Evolutionary conservation across 106 monocot species (phyloP).

Genomic region (Dactylorhiza incarnata): DNA sequence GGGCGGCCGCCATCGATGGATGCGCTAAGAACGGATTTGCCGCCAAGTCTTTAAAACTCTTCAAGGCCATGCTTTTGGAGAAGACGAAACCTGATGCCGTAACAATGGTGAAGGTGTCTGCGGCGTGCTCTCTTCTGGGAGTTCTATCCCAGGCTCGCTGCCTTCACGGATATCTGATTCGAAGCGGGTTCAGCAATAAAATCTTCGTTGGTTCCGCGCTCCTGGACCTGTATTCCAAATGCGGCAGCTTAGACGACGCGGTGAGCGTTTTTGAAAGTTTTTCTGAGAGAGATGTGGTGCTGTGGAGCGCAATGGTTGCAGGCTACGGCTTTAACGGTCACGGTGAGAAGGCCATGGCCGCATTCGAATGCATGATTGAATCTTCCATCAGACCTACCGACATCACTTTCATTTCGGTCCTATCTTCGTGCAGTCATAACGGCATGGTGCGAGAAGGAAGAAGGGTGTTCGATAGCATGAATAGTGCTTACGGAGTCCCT

Average conservation of each 20-base stretch:
- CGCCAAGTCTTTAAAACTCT: constrained; percentile 32
- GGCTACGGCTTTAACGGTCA: constrained; percentile 57
- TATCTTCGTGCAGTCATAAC: constrained; percentile 66
- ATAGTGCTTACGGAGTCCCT: constrained; percentile 21
- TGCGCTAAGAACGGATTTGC: constrained; percentile 43
- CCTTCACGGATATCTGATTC: constrained; percentile 44
- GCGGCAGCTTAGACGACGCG: constrained; percentile 35
- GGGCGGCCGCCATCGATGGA: constrained; percentile 53
- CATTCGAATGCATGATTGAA: constrained; percentile 38
- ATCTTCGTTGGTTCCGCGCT: constrained; percentile 46
- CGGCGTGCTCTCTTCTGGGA: constrained; percentile 34
- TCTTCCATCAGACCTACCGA: constrained; percentile 35
- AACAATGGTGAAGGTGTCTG: constrained; percentile 51
- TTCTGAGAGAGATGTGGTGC: constrained; percentile 41
- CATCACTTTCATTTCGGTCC: constrained; percentile 46
- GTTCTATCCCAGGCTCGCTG: constrained; percentile 32
- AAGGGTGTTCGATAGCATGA: constrained; percentile 44
- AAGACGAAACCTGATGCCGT: constrained; percentile 52
- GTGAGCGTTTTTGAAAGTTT: constrained; percentile 29
- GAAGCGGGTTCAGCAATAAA: constrained; percentile 35
- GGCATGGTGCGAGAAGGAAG: constrained; percentile 37
- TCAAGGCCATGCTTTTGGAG: constrained; percentile 33
- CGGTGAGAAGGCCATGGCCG: constrained; percentile 21
- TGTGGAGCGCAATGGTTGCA: constrained; percentile 65
- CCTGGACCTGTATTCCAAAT: constrained; percentile 56